These are phyloP conservation scores for Amylostereum areolatum DNA, from an alignment of 1,284 basidiomycete genomes.

Conservation along the genomic window DNA sequence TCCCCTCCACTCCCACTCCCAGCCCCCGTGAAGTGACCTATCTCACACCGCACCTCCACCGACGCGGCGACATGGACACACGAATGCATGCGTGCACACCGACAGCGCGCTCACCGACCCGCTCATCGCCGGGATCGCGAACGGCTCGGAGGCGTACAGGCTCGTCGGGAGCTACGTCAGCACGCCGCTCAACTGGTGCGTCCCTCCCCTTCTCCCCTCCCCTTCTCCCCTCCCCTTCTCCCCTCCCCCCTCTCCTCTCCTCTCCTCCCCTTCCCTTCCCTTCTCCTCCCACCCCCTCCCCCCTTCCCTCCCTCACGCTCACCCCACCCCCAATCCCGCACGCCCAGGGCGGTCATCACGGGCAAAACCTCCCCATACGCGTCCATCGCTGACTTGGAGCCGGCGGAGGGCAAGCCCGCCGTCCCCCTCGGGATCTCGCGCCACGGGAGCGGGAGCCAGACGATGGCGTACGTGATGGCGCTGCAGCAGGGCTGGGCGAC, in stretches of 20 bases:
- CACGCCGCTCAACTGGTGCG: constrained; percentile 80
- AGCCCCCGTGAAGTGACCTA: no score
- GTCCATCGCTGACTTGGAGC: constrained; percentile 69
- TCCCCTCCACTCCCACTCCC: no score
- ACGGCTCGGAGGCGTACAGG: constrained; percentile 82
- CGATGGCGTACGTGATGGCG: constrained; percentile 95
- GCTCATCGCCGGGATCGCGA: constrained; percentile 89
- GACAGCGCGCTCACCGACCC: constrained; percentile 91
- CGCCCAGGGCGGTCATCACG: constrained; percentile 87
- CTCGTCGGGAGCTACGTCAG: constrained; percentile 92
- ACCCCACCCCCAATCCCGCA: no score
- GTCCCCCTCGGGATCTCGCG: constrained; percentile 89
- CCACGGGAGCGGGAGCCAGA: constrained; percentile 82
- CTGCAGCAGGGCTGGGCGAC: constrained; percentile 81
- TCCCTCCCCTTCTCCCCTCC: constrained; percentile 3
- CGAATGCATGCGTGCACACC: no score
- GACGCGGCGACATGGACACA: no score
- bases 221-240: no score
- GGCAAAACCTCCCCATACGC: constrained; percentile 75
- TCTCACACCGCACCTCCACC: no score
- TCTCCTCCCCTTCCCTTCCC: no score
- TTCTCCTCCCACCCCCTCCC: no score
- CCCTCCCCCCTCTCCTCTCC: no score
- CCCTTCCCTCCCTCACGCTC: no score
- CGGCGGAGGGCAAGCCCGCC: no score